These are phyloP conservation scores for Lactifluus piperatus DNA, from an alignment of 768 basidiomycete species.

Conservation along the genomic window DNA sequence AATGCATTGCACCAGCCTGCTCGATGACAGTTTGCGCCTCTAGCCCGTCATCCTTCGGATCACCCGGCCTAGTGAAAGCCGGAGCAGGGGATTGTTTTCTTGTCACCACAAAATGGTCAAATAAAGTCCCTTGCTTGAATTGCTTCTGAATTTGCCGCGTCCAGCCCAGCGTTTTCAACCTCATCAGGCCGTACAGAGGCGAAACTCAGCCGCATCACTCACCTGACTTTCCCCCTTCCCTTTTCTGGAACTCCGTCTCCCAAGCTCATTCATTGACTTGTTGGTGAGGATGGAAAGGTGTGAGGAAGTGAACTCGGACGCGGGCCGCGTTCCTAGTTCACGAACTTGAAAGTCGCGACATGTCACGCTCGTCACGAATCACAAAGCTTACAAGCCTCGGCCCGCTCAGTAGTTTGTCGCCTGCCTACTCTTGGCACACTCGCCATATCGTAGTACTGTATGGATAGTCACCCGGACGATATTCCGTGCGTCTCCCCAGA, in stretches of 20 bases:
- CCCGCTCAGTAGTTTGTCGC: too few relatives aligned
- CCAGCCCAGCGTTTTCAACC: background rate
- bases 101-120: conserved; percentile 8
- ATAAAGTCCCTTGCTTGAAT: conserved; percentile 25
- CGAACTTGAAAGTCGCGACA: background rate
- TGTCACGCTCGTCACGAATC: background rate
- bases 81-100: background rate
- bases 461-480: conserved; percentile 2
- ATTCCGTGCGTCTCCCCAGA: background rate
- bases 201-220: background rate
- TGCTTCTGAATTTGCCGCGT: background rate
- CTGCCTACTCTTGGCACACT: too few relatives aligned
- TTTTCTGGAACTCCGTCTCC: conserved; percentile 1
- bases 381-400: too few relatives aligned
- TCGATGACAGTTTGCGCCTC: background rate
- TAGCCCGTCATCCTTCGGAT: background rate
- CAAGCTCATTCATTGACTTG: background rate
- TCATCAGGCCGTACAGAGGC: background rate
- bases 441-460: background rate
- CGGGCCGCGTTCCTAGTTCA: background rate
- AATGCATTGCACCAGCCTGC: background rate
- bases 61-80: background rate
- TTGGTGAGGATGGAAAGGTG: background rate
- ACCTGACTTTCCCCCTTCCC: conserved; percentile 1
- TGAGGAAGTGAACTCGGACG: background rate